phyloP scores from a whole-genome alignment of 2,329 filamentous ascomycete species.

The Thelonectria rubi region DNA sequence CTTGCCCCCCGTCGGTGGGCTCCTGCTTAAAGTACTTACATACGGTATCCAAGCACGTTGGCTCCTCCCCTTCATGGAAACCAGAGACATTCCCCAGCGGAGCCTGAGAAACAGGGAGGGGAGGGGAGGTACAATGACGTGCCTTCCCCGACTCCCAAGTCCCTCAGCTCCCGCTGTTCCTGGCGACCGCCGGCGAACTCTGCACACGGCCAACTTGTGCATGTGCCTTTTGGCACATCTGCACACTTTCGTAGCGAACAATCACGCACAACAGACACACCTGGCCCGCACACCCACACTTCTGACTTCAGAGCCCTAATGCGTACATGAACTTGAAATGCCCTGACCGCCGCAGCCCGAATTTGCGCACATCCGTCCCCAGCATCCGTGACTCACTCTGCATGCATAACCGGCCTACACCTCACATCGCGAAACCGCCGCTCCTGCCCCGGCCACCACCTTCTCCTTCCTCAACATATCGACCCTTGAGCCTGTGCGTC shows the following conservation, averaged over 20 bases:
- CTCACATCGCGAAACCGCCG: background rate
- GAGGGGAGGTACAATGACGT: conserved; percentile 20
- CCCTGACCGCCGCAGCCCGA: conserved; percentile 7
- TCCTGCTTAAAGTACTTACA: background rate
- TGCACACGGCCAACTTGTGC: conserved; percentile 13
- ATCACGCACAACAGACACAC: conserved; percentile 24
- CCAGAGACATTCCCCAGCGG: background rate
- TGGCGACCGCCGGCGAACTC: conserved; percentile 6
- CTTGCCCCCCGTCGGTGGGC: background rate
- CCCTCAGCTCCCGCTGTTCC: conserved; percentile 13
- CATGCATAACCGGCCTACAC: background rate
- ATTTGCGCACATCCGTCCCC: conserved; percentile 6
- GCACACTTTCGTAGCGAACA: conserved; percentile 8
- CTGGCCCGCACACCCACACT: conserved; percentile 42
- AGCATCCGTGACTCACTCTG: conserved; percentile 6
- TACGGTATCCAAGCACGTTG: background rate
- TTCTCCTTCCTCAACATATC: background rate
- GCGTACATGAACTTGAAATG: conserved; percentile 42
- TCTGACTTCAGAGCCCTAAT: conserved; percentile 42
- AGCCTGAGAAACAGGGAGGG: background rate
- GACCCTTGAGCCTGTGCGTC: conserved; percentile 14
- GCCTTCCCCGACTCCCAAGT: conserved; percentile 24
- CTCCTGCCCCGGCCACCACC: background rate
- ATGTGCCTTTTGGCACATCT: conserved; percentile 18
- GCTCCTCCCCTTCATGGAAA: background rate